Percentiles rank a stretch among this genome's conserved stretches.
Conservation (phyloP, 192 early-diverging fungal species). For the Cetraspora pellucida region DNA sequence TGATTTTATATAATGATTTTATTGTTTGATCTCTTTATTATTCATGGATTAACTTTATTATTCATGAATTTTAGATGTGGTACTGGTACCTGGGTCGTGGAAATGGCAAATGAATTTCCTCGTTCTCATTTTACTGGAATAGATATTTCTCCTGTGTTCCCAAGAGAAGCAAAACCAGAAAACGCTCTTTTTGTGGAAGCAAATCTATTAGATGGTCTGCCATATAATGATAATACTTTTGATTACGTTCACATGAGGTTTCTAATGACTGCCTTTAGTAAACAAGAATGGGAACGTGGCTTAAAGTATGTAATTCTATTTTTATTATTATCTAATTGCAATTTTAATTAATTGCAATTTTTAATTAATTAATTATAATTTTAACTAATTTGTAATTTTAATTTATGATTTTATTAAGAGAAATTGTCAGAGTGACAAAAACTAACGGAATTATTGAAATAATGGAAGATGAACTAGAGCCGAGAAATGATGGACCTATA, state of each 20-base stretch:
- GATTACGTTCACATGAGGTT: conserved; percentile 42
- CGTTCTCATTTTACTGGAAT: conserved; percentile 36
- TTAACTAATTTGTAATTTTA: no score
- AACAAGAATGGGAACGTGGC: conserved; percentile 16
- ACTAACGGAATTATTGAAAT: conserved; percentile 1
- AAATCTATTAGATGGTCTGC: conserved; percentile 39
- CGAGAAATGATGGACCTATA: conserved; percentile 21
- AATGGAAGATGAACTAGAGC: conserved; percentile 10
- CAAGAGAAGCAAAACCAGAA: conserved; percentile 36
- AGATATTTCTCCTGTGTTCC: conserved; percentile 45
- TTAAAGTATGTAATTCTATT: background rate
- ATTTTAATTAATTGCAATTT: no score
- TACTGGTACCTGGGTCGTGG: background rate
- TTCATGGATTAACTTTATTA: background rate
- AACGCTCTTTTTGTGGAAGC: conserved; percentile 38
- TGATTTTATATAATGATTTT: background rate
- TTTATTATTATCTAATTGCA: no score
- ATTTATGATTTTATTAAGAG: background rate
- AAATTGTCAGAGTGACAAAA: conserved; percentile 14
- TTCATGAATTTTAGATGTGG: background rate
- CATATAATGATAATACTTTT: conserved; percentile 37
- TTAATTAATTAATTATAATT: no score
- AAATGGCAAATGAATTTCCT: conserved; percentile 34
- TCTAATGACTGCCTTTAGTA: conserved; percentile 32
- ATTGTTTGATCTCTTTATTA: no score